Evolutionary conservation across 2,329 filamentous ascomycete genomes (phyloP), one percentile per base, ranked within the genome.

Genomic region (Thelonectria olida): DNA sequence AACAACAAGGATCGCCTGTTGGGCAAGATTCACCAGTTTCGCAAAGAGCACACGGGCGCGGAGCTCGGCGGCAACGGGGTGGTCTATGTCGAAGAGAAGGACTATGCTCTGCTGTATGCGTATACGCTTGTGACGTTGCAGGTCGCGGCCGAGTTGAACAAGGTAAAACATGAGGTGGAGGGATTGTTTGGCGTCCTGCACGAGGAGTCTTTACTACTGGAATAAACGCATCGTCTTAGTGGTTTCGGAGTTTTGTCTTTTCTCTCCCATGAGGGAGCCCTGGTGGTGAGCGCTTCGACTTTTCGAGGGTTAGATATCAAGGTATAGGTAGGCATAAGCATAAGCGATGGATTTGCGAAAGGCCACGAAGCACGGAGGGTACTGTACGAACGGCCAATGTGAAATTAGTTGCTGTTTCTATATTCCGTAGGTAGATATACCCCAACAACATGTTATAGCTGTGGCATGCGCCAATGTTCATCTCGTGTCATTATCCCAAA

Each of bases 21-120:
- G 20, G 91, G 92, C 19, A 95, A 92, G 78, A 91, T 97, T 38
- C 96, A 96, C 70, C 88, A 91, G 71, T 98, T 96, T 77, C 84
- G 95, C 57, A 90, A 92, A 74, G 88, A 90, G 56, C 87, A 89
- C 55, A 82, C 80, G 58, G 78, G 76, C 15, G 67, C 64, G 27
- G 68, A 66, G 28, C 63, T 73, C 27, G 51, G 64, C 28, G 66
- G 69, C 42, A 51, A 72, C 41, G 58, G 71, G 7, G 66, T 74
- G 31, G 71, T 75, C 41, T 68, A 76, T 15, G 82, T 88, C 1
- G 89, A 88, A 65, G 91, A 94, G 74, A 86, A 88, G 64, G 96
- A 99, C 74, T 98, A 96, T 75, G 93, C 95, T 65, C 80, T 98
- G 67, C 79, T 98, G 42, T 99, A 98, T 79, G 94, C 95, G 17